phyloP scores from a whole-genome alignment of 495 filamentous ascomycete genomes.

The Neurospora sp. region DNA sequence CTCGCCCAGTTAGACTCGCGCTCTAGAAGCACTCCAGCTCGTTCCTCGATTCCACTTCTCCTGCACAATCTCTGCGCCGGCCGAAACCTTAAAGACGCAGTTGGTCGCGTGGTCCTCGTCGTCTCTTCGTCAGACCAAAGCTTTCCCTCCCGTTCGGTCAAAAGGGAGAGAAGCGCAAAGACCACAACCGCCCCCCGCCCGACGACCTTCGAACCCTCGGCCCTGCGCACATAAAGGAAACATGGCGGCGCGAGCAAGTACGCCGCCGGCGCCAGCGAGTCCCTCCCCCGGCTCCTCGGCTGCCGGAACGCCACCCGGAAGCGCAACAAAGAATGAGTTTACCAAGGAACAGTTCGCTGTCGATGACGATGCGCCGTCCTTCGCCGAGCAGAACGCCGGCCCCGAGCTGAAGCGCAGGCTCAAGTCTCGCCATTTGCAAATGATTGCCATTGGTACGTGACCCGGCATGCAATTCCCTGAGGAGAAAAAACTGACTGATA shows the following conservation, averaged over 20 bases:
- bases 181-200: background rate
- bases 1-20: background rate
- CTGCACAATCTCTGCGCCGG: background rate
- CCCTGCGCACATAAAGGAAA: background rate
- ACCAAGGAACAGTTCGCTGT: background rate
- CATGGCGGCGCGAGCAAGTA: background rate
- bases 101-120: background rate
- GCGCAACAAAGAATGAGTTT: background rate
- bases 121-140: background rate
- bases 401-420: constrained; percentile 1
- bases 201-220: background rate
- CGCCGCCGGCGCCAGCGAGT: background rate
- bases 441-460: constrained; percentile 4
- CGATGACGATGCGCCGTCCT: background rate
- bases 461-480: background rate
- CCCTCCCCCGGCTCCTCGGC: background rate
- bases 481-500: background rate
- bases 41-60: background rate
- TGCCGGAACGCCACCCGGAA: background rate
- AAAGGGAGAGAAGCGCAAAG: background rate
- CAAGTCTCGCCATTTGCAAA: constrained; percentile 3
- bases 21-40: background rate
- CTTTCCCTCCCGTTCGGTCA: background rate
- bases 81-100: background rate
- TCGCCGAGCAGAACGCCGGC: background rate